Evolutionary conservation across 805 yeast genomes (phyloP), one percentile per base, ranked within the genome.

Genomic region (Maudiozyma pseudohumilis): DNA sequence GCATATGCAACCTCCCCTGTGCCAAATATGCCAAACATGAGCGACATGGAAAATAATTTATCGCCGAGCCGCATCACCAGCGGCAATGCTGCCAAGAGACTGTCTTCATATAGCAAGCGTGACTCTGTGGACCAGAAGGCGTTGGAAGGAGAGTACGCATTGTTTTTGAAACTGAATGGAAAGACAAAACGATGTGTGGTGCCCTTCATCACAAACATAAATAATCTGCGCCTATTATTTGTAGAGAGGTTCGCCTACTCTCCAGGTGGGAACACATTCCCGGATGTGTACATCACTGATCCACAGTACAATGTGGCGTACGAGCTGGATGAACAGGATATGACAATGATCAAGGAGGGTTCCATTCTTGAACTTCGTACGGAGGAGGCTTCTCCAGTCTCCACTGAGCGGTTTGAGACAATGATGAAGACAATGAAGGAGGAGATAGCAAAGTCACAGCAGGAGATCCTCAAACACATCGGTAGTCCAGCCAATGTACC

Each of bases 241-340:
- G 83, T 88, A 5, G 95, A 89, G 50, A 83, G 77, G 48, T 88
- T 87, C 62, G 85, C 89, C 2, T 86, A 80, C 55, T 72, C 89
- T 0, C 92, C 94, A 0, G 80, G 81, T 0, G 58, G 74, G 1
- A 71, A 75, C 10, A 60, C 73, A 1, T 85, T 86, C 46, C 96
- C 97, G 0, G 82, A 79, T 10, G 72, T 92, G 20, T 81, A 82
- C 48, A 67, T 87, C 5, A 76, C 70, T 42, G 94, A 84, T 42
- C 69, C 72, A 0, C 55, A 61, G 2, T 65, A 70, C 23, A 72
- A 72, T 0, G 69, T 87, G 1, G 68, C 80, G 1, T 92, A 83
- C 53, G 96, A 89, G 55, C 60, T 89, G 17, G 96, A 88, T 43
- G 88, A 86, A 29, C 65, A 65, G 13, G 58, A 68, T 19, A 53